Base-by-base conservation (phyloP, 352 stramenopile species). In the Globisporangium sylvaticum region DNA sequence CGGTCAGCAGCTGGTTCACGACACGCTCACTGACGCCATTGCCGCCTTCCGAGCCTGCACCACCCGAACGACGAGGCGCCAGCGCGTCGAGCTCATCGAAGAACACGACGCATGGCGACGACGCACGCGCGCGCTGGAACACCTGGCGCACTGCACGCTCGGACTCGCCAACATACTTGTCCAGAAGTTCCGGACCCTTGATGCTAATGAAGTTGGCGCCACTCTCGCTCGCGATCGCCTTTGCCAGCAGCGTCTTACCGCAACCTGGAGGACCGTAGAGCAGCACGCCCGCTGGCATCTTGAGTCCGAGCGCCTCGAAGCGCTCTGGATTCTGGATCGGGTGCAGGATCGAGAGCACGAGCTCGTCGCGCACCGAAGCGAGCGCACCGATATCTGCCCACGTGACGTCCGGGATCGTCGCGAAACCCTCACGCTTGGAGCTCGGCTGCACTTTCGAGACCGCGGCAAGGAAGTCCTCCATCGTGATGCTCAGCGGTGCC, bases 61-160 rank as follows among this genome's bases (percentile, higher is more conserved):
- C 81, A 48, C 82, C 90, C 0, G 92, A 96, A 10, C 97, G 83
- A 44, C 95, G 92, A 9, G 97, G 98, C 67, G 92, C 98, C 18
- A 99, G 75, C 34, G 96, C 97, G 77, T 99, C 98, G 25, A 99
- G 83, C 78, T 99, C 98, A 66, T 99, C 98, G 64, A 99, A 99
- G 79, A 99, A 99, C 15, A 99, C 94, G n/a, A 99, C 97, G 75
- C 98, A 99, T 3, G 98, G 98, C 62, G 93, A 97, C 15, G 96
- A 99, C 55, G 95, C 96, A 2, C 97, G 82, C n/a, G 97, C 98
- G 56, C 97, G 87, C 78, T 98, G 92, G 82, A 99, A 99, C 0
- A 99, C 94, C 65, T 97, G 90, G 7, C 94, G 90, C 57, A 98
- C 94, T 1, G 91, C 94, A 37, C 94, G 87, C 77, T 99, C 98